A percentile compares a stretch with the other conserved stretches of the same genome.
phyloP scores from a whole-genome alignment of 768 basidiomycete species.

The Boletus pseudo-olivaceus region DNA sequence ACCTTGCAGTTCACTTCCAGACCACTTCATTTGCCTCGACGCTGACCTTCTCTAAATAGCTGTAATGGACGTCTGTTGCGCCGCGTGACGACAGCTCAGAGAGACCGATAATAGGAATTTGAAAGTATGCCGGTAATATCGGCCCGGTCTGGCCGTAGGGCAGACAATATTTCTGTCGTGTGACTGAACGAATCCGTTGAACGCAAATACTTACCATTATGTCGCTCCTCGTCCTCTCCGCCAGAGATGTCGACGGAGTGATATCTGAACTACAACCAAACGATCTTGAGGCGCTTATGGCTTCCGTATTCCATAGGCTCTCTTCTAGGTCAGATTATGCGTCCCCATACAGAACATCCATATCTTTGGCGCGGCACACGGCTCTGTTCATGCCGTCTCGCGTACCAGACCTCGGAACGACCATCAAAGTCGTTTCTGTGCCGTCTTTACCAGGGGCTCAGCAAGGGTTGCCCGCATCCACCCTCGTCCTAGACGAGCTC shows the following conservation, averaged over 20 bases:
- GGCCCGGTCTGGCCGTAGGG: neutral
- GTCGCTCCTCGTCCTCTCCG: slow-evolving; percentile 61
- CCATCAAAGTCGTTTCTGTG: slow-evolving; percentile 80
- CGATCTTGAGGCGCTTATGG: slow-evolving; percentile 55
- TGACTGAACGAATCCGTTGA: neutral
- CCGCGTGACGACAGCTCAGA: too few relatives aligned
- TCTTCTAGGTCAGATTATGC: slow-evolving; percentile 27
- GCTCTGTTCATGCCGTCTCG: slow-evolving; percentile 84
- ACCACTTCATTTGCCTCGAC: too few relatives aligned
- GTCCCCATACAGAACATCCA: slow-evolving; percentile 55
- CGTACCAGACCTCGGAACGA: slow-evolving; percentile 48
- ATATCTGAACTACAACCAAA: slow-evolving; percentile 42
- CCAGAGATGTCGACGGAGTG: slow-evolving; percentile 52
- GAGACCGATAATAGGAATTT: too few relatives aligned
- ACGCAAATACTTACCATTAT: slow-evolving; percentile 4
- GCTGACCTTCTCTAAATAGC: neutral
- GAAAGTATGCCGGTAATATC: neutral
- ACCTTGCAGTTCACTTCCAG: too few relatives aligned
- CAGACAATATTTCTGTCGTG: neutral
- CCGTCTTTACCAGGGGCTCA: slow-evolving; percentile 44
- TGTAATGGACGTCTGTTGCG: neutral
- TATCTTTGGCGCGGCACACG: slow-evolving; percentile 54
- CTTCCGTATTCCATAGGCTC: slow-evolving; percentile 51
- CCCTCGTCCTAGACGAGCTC: slow-evolving; percentile 67
- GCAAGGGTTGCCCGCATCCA: slow-evolving; percentile 71